Conservation (phyloP, 495 filamentous ascomycete genomes). For the Podospora tetraspora region DNA sequence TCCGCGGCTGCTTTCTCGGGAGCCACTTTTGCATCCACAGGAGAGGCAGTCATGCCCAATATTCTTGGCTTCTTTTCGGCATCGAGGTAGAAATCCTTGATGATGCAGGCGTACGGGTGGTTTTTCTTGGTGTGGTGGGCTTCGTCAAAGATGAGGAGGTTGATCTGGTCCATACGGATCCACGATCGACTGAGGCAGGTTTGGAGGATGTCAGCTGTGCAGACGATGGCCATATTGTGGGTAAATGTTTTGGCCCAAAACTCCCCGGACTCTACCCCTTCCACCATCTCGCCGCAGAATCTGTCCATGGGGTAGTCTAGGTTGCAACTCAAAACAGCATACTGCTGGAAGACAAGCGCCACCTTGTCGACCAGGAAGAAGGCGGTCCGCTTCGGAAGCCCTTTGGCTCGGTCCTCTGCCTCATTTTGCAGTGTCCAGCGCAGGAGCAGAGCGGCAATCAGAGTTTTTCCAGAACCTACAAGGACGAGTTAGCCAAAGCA, state of each 20-base stretch:
- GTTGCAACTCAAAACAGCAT: constrained; percentile 75
- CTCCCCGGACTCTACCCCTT: constrained; percentile 52
- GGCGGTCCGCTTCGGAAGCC: constrained; percentile 57
- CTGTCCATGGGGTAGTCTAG: constrained; percentile 74
- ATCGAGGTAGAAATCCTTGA: constrained; percentile 73
- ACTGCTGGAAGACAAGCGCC: constrained; percentile 86
- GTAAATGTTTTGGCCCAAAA: constrained; percentile 64
- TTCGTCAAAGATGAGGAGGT: constrained; percentile 91
- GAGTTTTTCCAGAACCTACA: constrained; percentile 87
- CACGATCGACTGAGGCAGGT: constrained; percentile 75
- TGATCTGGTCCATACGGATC: constrained; percentile 78
- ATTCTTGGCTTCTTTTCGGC: constrained; percentile 61
- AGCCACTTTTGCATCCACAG: constrained; percentile 78
- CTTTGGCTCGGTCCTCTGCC: constrained; percentile 60
- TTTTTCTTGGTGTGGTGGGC: constrained; percentile 95
- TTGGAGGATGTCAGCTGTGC: constrained; percentile 82
- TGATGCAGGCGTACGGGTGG: constrained; percentile 87
- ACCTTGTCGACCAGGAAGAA: constrained; percentile 94
- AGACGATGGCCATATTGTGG: constrained; percentile 83
- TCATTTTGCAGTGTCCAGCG: constrained; percentile 74
- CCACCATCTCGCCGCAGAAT: constrained; percentile 62
- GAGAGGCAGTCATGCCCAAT: constrained; percentile 96
- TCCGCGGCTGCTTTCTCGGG: constrained; percentile 65
- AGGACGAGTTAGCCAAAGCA: constrained; percentile 9
- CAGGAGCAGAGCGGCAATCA: constrained; percentile 86